Base-by-base conservation (phyloP, 495 filamentous ascomycete genomes). In the Collariella sp. region DNA sequence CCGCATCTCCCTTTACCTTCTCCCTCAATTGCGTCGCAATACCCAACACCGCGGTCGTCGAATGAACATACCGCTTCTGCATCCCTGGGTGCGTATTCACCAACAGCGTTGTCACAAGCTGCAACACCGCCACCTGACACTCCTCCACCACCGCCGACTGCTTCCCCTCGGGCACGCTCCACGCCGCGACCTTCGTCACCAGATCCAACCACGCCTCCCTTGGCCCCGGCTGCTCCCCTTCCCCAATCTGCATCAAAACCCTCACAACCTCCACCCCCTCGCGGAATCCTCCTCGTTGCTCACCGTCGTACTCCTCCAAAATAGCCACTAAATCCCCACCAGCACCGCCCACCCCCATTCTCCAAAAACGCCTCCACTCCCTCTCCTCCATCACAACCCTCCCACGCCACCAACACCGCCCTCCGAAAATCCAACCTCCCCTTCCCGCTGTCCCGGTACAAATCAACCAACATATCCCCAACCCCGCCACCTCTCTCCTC, bases 391-490 rank as follows among this genome's bases (percentile, higher is more conserved):
- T 65, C 6, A 75, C 50, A 3, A 79, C 74, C 80, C 54, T 83
- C 77, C 4, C 83, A 63, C 0, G 79, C 75, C 2, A 75, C 69
- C 1, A 84, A 56, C 15, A 84, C 57, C 13, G 81, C 73, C 7
- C 72, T 66, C 0, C 77, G 65, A 44, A 77, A 78, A 52, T 82
- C 77, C 2, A 79, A 54, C 20, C 46, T 50, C 18, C 60, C 55
- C 0, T 54, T 24, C 46, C 22, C 1, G 51, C 41, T 10, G 3
- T 38, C 50, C 15, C 58, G 66, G 62, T 84, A 85, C 7, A 86
- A 55, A 1, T 76, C 78, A 18, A 83, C 51, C 16, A 84, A 70
- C 59, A 84, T 73, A 58, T 85, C 83, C 52, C 71, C 31, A 84
- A 58, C 0, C 82, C 80, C 0, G 70, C 70, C 18, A 71, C 74